Evolutionary conservation across 495 filamentous ascomycete species (phyloP), one percentile per base, ranked within the genome.

Genomic region (Penicillium angulare): DNA sequence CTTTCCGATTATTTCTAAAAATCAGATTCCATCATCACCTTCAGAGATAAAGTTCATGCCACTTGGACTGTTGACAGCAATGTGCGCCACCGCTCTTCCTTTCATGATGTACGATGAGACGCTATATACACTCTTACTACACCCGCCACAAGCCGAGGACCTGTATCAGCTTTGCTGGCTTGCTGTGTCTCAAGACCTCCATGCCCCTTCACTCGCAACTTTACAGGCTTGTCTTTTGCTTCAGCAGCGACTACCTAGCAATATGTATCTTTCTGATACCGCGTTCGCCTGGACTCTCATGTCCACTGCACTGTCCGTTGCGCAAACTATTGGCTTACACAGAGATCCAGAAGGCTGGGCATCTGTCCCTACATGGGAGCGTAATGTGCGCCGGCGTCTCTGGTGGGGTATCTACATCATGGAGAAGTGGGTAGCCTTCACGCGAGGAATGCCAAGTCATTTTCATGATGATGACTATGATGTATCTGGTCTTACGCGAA

Each of bases 231-330:
- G 44, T 16, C 44, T 47, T 24, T 26, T 47, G 12, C 32, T 47
- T n/a, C 44, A 35, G 8, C 44, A 47, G 32, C 44, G 44, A 21
- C 44, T 47, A 3, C 44, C 44, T 3, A 47, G 31, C 4, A 47
- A 47, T 23, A 47, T 47, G 44, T 47, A 47, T 47, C 32, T 47
- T 1, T 47, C 44, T 17, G 44, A 47, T 35, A 47, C 44, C 10
- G 44, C 44, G 3, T 47, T 47, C 16, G 29, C 44, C 22, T 47
- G 44, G 44, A 23, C 44, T 23, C 32, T 47, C 17, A 38, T 47
- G 29, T 47, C 44, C 2, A 47, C 44, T 7, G 10, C 31, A 2
- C 17, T 47, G 20, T 16, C 44, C 3, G 13, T 47, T 35, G 44
- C 16, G 5, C 44, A 47, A 15, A 47, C 44, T 9, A 35, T 47